Evolutionary conservation across 1,139 yeast species (phyloP), one percentile per base, ranked within the genome.

Genomic region (Yamadazyma friedrichii): DNA sequence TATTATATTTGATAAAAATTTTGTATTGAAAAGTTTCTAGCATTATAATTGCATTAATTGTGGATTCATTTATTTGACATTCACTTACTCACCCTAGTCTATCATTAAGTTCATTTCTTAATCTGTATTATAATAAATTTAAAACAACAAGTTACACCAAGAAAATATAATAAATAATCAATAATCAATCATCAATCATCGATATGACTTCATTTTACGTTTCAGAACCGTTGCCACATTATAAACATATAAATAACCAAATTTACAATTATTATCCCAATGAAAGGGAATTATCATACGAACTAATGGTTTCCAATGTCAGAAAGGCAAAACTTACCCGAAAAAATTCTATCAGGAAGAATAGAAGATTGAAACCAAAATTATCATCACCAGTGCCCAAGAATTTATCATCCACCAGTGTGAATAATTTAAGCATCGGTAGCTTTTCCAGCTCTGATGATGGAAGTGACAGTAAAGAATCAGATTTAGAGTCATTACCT

Each of bases 401-500:
- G 10, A 15, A 11, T 20, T 27, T 30, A 12, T 29, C 29, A 12
- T 11, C 20, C 24, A 20, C 8, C 8, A 20, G 24, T 8, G 8
- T 20, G 24, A 8, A 20, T 20, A 20, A 20, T 20, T 8, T 20
- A 20, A 20, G 24, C 24, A 20, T 20, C 24, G 5, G 24, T 20
- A 8, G 24, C 8, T 20, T 20, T 20, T 20, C 24, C 13, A 25
- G 30, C 13, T 11, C 15, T 27, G 15, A 27, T 13, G 31, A 15
- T 27, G 20, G 16, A 15, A 31, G 36, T 17, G 15, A 22, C 33
- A 6, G 8, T 20, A 37, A 33, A 24, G 38, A 33, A 16, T 32
- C 38, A 15, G 74, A 67, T 42, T 56, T 64, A 38, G 74, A 67
- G 41, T 64, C 70, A 4, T 56, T 67, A 29, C 70, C 72, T 1